Conservation (phyloP, 2,329 filamentous ascomycete genomes). For the Coleophoma eucalyptorum region DNA sequence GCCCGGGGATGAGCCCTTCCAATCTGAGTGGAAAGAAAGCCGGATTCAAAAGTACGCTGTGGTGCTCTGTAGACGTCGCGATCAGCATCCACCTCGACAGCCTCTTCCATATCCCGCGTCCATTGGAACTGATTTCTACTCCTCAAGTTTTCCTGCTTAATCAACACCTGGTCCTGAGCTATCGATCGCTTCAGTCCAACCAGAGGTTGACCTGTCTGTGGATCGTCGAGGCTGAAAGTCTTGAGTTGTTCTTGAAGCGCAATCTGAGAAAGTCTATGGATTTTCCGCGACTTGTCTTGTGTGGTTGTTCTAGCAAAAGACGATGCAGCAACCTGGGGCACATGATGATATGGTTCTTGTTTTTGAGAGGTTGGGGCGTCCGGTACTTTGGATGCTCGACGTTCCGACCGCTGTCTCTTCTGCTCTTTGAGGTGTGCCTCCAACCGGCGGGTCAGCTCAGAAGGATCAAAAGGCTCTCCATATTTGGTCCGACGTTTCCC, state of each 20-base stretch:
- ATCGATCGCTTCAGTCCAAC: conserved; percentile 15
- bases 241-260: conserved; percentile 38
- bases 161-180: conserved; percentile 22
- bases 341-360: conserved; percentile 38
- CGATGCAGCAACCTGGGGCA: conserved; percentile 49
- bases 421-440: conserved; percentile 46
- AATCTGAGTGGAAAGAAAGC: conserved; percentile 12
- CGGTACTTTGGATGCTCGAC: conserved; percentile 13
- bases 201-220: conserved; percentile 3
- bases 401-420: conserved; percentile 31
- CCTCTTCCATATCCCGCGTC: conserved; percentile 31
- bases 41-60: conserved; percentile 29
- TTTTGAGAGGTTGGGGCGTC: conserved; percentile 9
- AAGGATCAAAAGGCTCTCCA: conserved; percentile 43
- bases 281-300: conserved; percentile 33
- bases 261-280: conserved; percentile 40
- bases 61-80: conserved; percentile 22
- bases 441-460: conserved; percentile 51
- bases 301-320: conserved; percentile 53
- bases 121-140: conserved; percentile 42
- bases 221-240: conserved; percentile 21
- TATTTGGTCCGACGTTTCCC: conserved; percentile 20
- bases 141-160: conserved; percentile 30
- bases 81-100: conserved; percentile 26
- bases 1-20: conserved; percentile 5